A percentile compares a stretch with the other conserved stretches of the same genome.
phyloP scores from a whole-genome alignment of 441 rosid genomes.

The Populus hybrid region DNA sequence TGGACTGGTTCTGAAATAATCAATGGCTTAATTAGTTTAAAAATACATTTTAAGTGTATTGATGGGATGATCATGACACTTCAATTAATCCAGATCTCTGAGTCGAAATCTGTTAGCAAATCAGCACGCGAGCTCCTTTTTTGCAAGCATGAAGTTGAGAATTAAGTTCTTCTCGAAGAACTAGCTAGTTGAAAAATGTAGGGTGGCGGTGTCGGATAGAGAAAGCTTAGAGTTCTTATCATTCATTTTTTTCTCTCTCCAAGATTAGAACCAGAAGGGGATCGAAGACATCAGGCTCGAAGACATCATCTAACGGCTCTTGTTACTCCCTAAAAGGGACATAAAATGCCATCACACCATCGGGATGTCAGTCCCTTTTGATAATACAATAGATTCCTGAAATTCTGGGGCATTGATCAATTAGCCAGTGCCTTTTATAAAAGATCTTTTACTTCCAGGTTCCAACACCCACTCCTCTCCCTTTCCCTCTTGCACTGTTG shows the following conservation, averaged over 20 bases:
- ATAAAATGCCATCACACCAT: not conserved
- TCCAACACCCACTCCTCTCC: not conserved
- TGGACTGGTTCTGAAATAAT: too few species aligned
- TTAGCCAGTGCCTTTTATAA: not conserved
- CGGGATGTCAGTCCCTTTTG: not conserved
- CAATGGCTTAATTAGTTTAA: not conserved
- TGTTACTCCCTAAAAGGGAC: not conserved
- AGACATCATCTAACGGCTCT: not conserved
- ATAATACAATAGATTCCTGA: not conserved
- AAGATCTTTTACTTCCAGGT: not conserved
- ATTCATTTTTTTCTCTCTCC: too few species aligned
- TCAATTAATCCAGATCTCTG: not conserved
- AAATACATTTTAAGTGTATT: too few species aligned
- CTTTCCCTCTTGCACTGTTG: not conserved
- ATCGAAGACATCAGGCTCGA: not conserved
- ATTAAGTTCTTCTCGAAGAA: too few species aligned
- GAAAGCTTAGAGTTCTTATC: too few species aligned
- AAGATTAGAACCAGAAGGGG: too few species aligned
- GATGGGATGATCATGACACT: not conserved
- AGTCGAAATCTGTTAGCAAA: too few species aligned
- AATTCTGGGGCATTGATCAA: not conserved
- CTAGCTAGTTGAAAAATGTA: too few species aligned
- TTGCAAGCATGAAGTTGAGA: too few species aligned
- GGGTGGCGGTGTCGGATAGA: too few species aligned
- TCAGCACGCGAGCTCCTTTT: not conserved